Conservation (phyloP, 2,329 filamentous ascomycete species). For the Allantophomopsis cytisporea region DNA sequence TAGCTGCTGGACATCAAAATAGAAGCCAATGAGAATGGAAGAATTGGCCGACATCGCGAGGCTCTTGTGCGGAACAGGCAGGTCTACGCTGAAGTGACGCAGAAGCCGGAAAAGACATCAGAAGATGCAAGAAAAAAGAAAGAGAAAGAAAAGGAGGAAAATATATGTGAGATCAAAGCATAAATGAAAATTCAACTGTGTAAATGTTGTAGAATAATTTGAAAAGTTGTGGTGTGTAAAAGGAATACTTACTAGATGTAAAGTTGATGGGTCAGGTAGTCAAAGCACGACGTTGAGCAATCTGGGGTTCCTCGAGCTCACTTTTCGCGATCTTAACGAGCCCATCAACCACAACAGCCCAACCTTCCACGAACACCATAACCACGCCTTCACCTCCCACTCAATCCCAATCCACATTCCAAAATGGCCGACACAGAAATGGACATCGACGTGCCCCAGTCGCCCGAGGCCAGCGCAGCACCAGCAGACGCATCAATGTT, state of each 20-base stretch:
- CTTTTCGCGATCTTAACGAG: not conserved
- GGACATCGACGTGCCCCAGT: conserved; percentile 23
- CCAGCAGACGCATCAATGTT: conserved; percentile 51
- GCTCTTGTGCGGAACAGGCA: conserved; percentile 2
- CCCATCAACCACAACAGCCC: too few species aligned
- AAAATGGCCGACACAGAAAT: conserved; percentile 29
- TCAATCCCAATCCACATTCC: not conserved
- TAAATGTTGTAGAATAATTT: too few species aligned
- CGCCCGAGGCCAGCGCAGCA: conserved; percentile 25
- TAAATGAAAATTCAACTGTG: too few species aligned
- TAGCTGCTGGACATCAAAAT: too few species aligned
- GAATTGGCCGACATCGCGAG: conserved; percentile 3
- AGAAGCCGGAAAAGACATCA: not conserved
- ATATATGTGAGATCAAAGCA: too few species aligned
- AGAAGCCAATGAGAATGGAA: conserved; percentile 1
- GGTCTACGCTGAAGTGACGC: not conserved
- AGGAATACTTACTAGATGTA: too few species aligned
- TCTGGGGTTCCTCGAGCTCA: not conserved
- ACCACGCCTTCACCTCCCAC: too few species aligned
- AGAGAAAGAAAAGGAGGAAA: too few species aligned
- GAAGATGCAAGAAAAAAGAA: not conserved
- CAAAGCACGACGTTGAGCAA: too few species aligned
- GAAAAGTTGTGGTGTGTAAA: too few species aligned
- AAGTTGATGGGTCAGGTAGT: too few species aligned
- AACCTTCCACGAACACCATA: too few species aligned